These are phyloP conservation scores for Aotearoamyces nothofagi DNA, from an alignment of 2,329 filamentous ascomycete species.

Conservation along the genomic window DNA sequence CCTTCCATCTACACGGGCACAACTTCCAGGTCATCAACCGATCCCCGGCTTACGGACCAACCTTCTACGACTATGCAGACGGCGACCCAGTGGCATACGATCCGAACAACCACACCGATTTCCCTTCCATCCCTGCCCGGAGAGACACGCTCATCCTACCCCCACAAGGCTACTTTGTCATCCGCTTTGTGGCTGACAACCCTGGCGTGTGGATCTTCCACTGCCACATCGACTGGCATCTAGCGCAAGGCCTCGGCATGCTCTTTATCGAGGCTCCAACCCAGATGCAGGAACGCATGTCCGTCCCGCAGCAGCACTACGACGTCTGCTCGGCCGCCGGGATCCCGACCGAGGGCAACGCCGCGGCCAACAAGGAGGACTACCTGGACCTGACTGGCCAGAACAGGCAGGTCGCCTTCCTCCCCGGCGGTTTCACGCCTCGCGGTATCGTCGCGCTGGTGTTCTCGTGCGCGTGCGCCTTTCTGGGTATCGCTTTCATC, in stretches of 20 bases:
- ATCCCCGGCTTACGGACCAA: too few species aligned
- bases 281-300: slow-evolving; percentile 42
- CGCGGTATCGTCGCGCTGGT: slow-evolving; percentile 2
- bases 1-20: slow-evolving; percentile 64
- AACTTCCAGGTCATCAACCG: slow-evolving; percentile 55
- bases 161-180: slow-evolving; percentile 50
- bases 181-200: slow-evolving; percentile 54
- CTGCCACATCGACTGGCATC: slow-evolving; percentile 71
- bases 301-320: slow-evolving; percentile 42
- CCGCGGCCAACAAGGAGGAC: slow-evolving; percentile 53
- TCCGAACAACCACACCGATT: slow-evolving; percentile 26
- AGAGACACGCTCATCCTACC: slow-evolving; percentile 53
- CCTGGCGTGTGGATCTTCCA: slow-evolving; percentile 62
- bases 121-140: slow-evolving; percentile 42
- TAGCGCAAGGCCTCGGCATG: slow-evolving; percentile 48
- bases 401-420: slow-evolving; percentile 33
- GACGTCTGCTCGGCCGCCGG: slow-evolving; percentile 38
- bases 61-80: too few species aligned
- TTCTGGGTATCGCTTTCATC: slow-evolving; percentile 2
- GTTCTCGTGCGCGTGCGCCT: not conserved
- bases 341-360: slow-evolving; percentile 48
- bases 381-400: slow-evolving; percentile 47
- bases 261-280: slow-evolving; percentile 48
- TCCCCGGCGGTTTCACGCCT: slow-evolving; percentile 38
- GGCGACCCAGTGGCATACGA: slow-evolving; percentile 43